A percentile compares a stretch with the other conserved stretches of the same genome.
Evolutionary conservation across 2,329 filamentous ascomycete species (phyloP).

Genomic region (Chaetothyriales sp.): DNA sequence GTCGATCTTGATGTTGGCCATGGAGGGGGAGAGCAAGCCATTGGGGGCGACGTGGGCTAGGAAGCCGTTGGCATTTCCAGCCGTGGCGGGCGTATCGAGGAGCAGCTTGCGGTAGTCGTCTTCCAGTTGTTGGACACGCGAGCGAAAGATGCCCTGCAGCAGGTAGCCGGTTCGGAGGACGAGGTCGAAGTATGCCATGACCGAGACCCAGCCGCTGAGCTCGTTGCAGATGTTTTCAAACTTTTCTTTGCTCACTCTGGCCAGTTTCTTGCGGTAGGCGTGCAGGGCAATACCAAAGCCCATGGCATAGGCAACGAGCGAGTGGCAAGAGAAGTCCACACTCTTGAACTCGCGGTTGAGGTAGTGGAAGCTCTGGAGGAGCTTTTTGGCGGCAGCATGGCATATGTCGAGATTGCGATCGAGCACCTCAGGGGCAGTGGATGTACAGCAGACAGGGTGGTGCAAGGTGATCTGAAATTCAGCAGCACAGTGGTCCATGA

Average conservation of each 20-base stretch:
- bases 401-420: conserved; percentile 21
- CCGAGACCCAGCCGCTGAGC: conserved; percentile 14
- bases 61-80: background rate
- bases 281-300: conserved; percentile 16
- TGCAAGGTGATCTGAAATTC: conserved; percentile 37
- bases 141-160: conserved; percentile 12
- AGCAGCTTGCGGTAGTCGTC: conserved; percentile 11
- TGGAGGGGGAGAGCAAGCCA: background rate
- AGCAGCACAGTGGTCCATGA: conserved; percentile 34
- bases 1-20: background rate
- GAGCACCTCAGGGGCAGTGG: conserved; percentile 18
- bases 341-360: conserved; percentile 16
- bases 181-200: conserved; percentile 10
- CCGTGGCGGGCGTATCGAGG: conserved; percentile 4
- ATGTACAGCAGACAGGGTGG: conserved; percentile 36
- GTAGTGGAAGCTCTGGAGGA: conserved; percentile 18
- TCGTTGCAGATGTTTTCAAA: conserved; percentile 17
- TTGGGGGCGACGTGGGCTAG: background rate
- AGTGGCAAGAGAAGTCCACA: conserved; percentile 18
- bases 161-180: conserved; percentile 8
- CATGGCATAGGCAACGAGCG: conserved; percentile 13
- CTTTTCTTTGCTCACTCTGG: conserved; percentile 10
- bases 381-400: conserved; percentile 18
- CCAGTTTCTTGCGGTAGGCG: conserved; percentile 9
- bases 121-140: conserved; percentile 14